A percentile compares a stretch with the other conserved stretches of the same genome.
Evolutionary conservation across 1,139 yeast genomes (phyloP).

Genomic region (Neolecta irregularis): DNA sequence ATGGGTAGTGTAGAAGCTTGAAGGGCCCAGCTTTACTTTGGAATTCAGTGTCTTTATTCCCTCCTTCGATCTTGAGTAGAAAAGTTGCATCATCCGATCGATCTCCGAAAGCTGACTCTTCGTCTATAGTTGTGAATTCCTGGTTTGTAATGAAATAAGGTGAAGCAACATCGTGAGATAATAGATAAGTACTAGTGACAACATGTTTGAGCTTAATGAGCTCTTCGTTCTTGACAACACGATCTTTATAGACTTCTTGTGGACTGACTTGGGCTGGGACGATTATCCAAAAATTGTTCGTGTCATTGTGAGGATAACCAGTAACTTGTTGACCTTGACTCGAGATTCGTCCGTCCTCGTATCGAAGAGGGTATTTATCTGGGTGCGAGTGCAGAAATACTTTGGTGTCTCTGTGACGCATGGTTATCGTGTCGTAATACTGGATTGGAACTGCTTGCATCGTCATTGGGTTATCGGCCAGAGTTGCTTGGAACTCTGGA

Average conservation of each 20-base stretch:
- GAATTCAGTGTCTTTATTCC: constrained; percentile 38
- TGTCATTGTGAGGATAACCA: constrained; percentile 43
- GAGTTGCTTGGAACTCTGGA: constrained; percentile 79
- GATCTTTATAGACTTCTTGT: constrained; percentile 28
- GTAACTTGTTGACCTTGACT: constrained; percentile 90
- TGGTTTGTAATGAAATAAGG: constrained; percentile 81
- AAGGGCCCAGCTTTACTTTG: constrained; percentile 57
- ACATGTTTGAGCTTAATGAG: constrained; percentile 68
- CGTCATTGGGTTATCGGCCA: constrained; percentile 68
- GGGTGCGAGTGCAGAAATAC: constrained; percentile 70
- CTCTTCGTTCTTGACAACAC: constrained; percentile 44
- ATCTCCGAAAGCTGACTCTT: constrained; percentile 41
- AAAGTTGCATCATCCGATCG: constrained; percentile 65
- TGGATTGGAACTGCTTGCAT: constrained; percentile 55
- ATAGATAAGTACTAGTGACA: constrained; percentile 57
- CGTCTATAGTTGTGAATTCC: constrained; percentile 63
- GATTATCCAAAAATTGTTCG: constrained; percentile 75
- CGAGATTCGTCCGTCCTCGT: constrained; percentile 91
- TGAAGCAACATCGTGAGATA: constrained; percentile 97
- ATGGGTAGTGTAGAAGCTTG: constrained; percentile 64
- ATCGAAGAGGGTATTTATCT: constrained; percentile 66
- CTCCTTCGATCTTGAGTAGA: constrained; percentile 44
- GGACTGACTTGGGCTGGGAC: constrained; percentile 43
- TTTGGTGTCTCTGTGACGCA: constrained; percentile 62
- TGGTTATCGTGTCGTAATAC: constrained; percentile 58